Evolutionary conservation across 192 early-diverging fungal species (phyloP), one percentile per base, ranked within the genome.

Genomic region (Entomortierella chlamydospora): DNA sequence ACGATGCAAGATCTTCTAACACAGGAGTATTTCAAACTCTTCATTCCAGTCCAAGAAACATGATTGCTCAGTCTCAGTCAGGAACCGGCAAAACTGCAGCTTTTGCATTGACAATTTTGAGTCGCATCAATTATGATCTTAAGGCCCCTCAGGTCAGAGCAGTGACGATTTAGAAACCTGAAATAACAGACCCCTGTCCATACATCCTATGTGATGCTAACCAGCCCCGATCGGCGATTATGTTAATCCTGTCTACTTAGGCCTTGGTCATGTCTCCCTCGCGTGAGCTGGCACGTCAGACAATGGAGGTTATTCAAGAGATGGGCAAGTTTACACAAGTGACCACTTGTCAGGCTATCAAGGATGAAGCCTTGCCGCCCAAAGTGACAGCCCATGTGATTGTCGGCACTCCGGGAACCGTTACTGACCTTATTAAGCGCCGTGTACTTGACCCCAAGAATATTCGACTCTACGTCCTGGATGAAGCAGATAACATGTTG

Each of bases 401-500:
- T 59, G 91, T 99, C 54, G 98, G 96, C 34, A 99, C 98, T 0
- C 96, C 98, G 6, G 98, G 98, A 23, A 96, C 97, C 2, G 91
- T 99, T 0, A 82, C 74, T 23, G 95, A 97, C 26, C 70, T 95
- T 50, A 87, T 94, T 43, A 87, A 89, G 61, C 86, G 88, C 62
- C 74, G 91, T 28, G 80, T 86, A 8, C 69, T 98, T 53, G 84
- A 91, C 42, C 70, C 88, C 18, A 83, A 73, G 10, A 59, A 86
- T 56, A 73, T 96, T 41, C 89, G 91, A 61, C 88, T 98, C 45
- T 94, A 97, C 82, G 96, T 98, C 10, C 85, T 99, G 66, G 98
- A 99, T 70, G 98, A 99, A 82, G 98, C 98, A n/a, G 98, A 99
- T 74, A 97, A 95, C 72, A 97, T 98, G 98, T 78, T 98, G 64